Conservation (phyloP, 176 grass and related monocot genomes). For the Pontederia paniculata region DNA sequence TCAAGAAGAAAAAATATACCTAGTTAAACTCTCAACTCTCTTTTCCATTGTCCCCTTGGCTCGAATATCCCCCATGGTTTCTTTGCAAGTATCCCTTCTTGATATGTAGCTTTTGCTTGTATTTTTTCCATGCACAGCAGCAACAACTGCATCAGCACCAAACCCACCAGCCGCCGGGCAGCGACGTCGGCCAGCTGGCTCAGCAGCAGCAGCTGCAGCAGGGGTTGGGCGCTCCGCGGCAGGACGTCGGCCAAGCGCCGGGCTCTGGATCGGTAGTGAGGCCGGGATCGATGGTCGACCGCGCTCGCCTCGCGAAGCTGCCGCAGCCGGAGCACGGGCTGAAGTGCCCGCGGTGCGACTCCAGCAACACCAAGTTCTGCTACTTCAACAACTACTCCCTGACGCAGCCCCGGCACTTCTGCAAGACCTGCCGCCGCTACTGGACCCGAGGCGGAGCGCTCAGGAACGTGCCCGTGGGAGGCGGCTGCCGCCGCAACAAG, state of each 20-base stretch:
- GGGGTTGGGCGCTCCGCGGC: neutral
- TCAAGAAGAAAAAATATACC: no score
- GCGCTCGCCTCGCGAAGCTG: slow-evolving; percentile 3
- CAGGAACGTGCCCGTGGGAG: slow-evolving; percentile 16
- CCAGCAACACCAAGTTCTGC: slow-evolving; percentile 21
- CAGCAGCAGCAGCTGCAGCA: neutral
- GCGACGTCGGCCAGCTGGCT: neutral
- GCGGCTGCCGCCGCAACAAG: slow-evolving; percentile 19
- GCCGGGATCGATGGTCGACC: slow-evolving; percentile 13
- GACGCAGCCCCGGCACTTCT: slow-evolving; percentile 17
- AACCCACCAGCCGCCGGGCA: slow-evolving; percentile 1
- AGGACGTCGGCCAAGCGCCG: neutral
- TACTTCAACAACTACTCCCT: slow-evolving; percentile 27
- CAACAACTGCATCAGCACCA: neutral
- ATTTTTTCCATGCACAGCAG: no score
- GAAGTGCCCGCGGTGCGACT: slow-evolving; percentile 21
- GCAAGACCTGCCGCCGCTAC: slow-evolving; percentile 19
- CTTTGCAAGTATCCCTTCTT: no score
- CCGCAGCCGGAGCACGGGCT: slow-evolving; percentile 16
- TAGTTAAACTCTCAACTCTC: no score
- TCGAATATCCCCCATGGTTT: no score
- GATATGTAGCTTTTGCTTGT: no score
- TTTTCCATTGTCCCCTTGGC: no score
- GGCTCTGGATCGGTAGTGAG: slow-evolving; percentile 1
- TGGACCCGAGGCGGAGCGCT: slow-evolving; percentile 19